These are phyloP conservation scores for Gaeumannomyces sp. DNA, from an alignment of 2,329 filamentous ascomycete species.

Conservation along the genomic window DNA sequence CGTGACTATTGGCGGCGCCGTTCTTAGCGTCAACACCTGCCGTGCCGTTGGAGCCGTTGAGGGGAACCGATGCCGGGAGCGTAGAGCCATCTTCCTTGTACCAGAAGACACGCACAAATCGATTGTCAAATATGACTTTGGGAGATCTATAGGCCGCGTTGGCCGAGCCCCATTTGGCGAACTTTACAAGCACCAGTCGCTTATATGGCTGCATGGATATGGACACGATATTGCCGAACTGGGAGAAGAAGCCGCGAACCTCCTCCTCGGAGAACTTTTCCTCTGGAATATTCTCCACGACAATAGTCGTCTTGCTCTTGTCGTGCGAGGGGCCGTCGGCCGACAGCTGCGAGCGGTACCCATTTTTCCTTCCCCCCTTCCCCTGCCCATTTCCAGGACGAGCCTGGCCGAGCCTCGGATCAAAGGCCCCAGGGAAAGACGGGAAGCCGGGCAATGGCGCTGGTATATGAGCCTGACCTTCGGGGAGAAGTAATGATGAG, in stretches of 20 bases:
- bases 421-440: conserved; percentile 1
- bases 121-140: conserved; percentile 76
- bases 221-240: conserved; percentile 62
- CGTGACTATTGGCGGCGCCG: conserved; percentile 7
- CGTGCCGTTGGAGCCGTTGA: conserved; percentile 22
- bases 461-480: conserved; percentile 8
- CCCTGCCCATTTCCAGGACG: neutral
- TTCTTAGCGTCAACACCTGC: conserved; percentile 4
- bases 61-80: conserved; percentile 18
- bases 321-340: conserved; percentile 58
- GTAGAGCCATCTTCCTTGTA: conserved; percentile 45
- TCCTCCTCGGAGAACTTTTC: conserved; percentile 60
- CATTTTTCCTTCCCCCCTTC: conserved; percentile 3
- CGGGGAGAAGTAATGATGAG: conserved; percentile 27
- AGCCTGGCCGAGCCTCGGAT: conserved; percentile 9
- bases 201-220: conserved; percentile 62
- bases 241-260: conserved; percentile 62
- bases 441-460: conserved; percentile 5
- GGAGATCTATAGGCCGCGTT: conserved; percentile 68
- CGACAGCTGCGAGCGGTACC: conserved; percentile 47
- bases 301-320: conserved; percentile 58
- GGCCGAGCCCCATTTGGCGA: conserved; percentile 57
- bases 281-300: conserved; percentile 72
- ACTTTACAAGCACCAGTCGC: conserved; percentile 64
- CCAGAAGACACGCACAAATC: conserved; percentile 83